These are phyloP conservation scores for Rhododendron vialii DNA, from an alignment of 148 eudicot species.

Conservation along the genomic window DNA sequence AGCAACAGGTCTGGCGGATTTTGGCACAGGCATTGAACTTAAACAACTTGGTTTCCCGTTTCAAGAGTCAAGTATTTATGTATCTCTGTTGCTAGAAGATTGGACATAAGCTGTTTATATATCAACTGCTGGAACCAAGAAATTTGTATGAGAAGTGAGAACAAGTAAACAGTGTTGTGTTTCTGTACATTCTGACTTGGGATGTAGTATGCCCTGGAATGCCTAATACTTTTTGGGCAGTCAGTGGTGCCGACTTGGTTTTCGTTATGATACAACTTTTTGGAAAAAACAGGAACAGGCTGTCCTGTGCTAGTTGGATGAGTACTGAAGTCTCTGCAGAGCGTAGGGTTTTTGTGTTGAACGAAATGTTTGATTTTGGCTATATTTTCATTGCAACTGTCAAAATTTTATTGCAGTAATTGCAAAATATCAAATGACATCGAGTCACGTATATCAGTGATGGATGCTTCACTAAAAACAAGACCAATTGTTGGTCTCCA, in stretches of 20 bases:
- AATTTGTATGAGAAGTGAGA: not conserved
- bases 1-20: slow-evolving; percentile 13
- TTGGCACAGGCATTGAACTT: slow-evolving; percentile 30
- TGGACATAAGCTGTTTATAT: not conserved
- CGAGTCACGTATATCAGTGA: not conserved
- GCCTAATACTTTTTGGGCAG: not conserved
- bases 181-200: not conserved
- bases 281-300: not conserved
- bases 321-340: not conserved
- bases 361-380: not conserved
- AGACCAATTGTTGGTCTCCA: not conserved
- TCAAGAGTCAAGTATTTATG: not conserved
- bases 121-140: not conserved
- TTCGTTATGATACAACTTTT: not conserved
- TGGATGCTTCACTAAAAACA: not conserved
- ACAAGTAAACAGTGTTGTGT: not conserved
- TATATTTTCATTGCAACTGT: not conserved
- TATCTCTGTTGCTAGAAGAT: not conserved
- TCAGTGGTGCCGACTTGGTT: not conserved
- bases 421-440: not conserved
- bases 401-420: not conserved
- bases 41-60: not conserved
- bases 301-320: not conserved
- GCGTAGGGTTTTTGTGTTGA: not conserved
- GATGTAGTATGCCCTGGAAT: slow-evolving; percentile 11